phyloP scores from a whole-genome alignment of 192 early-diverging fungal genomes.

The Phycomyces blakesleeanus region DNA sequence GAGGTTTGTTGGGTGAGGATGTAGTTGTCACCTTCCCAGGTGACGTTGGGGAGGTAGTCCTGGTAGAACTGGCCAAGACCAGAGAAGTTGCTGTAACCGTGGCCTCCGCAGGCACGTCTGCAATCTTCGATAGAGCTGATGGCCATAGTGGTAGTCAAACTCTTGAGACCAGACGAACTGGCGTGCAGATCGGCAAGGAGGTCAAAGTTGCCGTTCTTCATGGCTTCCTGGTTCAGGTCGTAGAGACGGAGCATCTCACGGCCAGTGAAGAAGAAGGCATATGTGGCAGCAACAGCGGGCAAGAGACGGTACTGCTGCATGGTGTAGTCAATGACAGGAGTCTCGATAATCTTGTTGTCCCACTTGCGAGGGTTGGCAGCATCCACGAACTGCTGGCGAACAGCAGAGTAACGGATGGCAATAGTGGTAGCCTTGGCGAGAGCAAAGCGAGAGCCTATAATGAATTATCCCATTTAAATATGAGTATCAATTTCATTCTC shows the following conservation, averaged over 20 bases:
- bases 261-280: constrained; percentile 68
- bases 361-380: constrained; percentile 47
- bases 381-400: constrained; percentile 71
- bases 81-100: constrained; percentile 73
- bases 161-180: constrained; percentile 69
- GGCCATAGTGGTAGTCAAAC: constrained; percentile 64
- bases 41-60: constrained; percentile 71
- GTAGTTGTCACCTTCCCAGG: constrained; percentile 85
- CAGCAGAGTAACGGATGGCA: constrained; percentile 65
- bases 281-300: constrained; percentile 67
- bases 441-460: constrained; percentile 41
- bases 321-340: constrained; percentile 71
- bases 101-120: constrained; percentile 71
- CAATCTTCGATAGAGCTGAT: constrained; percentile 72
- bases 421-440: constrained; percentile 70
- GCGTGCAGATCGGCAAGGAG: constrained; percentile 73
- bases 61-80: constrained; percentile 65
- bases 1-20: constrained; percentile 83
- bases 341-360: constrained; percentile 51
- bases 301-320: constrained; percentile 77
- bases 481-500: no score
- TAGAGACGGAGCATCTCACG: constrained; percentile 62
- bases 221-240: constrained; percentile 52
- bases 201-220: constrained; percentile 57
- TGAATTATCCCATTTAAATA: no score